Evolutionary conservation across 73 alveolate species (phyloP).

Genomic region (Loxodes magnus): DNA sequence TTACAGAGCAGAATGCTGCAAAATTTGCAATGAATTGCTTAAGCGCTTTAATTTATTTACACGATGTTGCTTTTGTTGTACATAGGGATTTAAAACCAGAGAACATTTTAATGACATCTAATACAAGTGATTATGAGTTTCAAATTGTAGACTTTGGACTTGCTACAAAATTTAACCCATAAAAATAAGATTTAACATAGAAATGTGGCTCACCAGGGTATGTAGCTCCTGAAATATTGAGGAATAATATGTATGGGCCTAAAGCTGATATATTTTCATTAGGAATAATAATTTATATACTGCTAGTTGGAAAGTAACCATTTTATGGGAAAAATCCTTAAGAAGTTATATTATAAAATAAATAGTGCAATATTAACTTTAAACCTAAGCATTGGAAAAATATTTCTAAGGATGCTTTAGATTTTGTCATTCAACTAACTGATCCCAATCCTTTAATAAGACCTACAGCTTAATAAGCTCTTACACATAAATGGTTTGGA

Average conservation of each 20-base stretch:
- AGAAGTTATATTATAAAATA: neutral
- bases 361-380: neutral
- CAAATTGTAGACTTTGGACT: neutral
- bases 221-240: neutral
- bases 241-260: neutral
- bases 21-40: neutral
- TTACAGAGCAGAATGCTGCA: neutral
- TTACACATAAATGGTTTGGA: no score
- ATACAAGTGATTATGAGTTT: neutral
- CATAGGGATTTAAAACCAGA: neutral
- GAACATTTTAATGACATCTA: neutral
- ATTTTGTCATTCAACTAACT: neutral
- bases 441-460: constrained; percentile 5
- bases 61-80: neutral
- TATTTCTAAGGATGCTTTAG: neutral
- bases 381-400: neutral
- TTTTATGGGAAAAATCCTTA: neutral
- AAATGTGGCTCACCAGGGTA: constrained; percentile 1
- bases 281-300: neutral
- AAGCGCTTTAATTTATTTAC: neutral
- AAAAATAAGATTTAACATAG: neutral
- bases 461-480: no score
- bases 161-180: no score
- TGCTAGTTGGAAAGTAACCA: neutral
- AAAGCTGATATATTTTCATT: neutral